Base-by-base conservation (phyloP, 352 stramenopile species). In the Pythium grandisporangium region DNA sequence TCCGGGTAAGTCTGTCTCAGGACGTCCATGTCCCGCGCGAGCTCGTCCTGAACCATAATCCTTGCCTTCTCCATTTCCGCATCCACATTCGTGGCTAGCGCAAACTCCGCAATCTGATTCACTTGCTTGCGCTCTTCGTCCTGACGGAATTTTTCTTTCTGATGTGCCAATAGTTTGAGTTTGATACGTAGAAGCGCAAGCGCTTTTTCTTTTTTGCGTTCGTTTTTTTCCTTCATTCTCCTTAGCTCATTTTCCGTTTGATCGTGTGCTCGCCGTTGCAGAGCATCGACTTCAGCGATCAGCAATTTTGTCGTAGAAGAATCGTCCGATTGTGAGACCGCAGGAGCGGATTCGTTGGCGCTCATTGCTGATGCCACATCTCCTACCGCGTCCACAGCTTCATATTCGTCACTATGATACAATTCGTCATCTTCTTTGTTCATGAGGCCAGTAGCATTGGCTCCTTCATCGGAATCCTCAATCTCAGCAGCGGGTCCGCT, bases 301-400 rank as follows among this genome's bases (percentile, higher is more conserved):
- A 82, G 45, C 32, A 77, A 37, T 24, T 63, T 72, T 13, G 66
- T 82, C 8, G 53, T 74, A 5, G 69, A 76, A 10, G 68, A 81
- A 26, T 78, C 68, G 17, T 78, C 60, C 10, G 58, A 78, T 17
- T 25, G 37, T 14, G 61, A 79, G 4, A 38, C 57, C 16, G 37
- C 24, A 32, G 17, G 25, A 48, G 47, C 6, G 12, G 37, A 40
- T 22, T 38, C 20, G 20, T 42, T 51, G n/a, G n/a, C n/a, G n/a
- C 30, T 51, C 37, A 11, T 45, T 29, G 10, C 41, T 23, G 19
- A 41, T 16, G n/a, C 11, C 19, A n/a, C 45, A 16, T 36, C 19
- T 19, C 37, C 27, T 51, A 25, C 14, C 23, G 29, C 20, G 12
- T 30, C 45, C 25, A 29, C n/a, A 37, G 16, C 39, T 13, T 48